Evolutionary conservation across 352 stramenopile genomes (phyloP).

Genomic region (Pythium biforme): DNA sequence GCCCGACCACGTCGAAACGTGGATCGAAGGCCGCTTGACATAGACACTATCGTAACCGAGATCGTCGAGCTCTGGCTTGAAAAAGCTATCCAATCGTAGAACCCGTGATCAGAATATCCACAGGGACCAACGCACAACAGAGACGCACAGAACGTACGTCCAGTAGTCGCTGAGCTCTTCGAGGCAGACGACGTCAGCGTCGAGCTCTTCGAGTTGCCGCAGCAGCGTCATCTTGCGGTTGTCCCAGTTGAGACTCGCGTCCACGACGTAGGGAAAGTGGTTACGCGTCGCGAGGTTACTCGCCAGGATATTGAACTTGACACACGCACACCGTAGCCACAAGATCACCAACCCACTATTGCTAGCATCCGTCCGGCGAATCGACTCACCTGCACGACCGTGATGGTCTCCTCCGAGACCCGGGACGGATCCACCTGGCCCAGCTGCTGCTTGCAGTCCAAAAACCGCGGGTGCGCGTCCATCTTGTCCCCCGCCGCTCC

Average conservation of each 20-base stretch:
- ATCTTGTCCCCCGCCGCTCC: not conserved
- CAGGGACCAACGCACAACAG: too few species aligned
- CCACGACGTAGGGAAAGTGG: conserved; percentile 86
- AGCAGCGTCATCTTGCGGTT: conserved; percentile 77
- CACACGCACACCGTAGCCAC: not conserved
- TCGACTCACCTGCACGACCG: conserved; percentile 66
- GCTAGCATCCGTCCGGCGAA: too few species aligned
- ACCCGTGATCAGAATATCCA: not conserved
- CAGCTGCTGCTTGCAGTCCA: conserved; percentile 55
- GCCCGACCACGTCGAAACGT: conserved; percentile 84
- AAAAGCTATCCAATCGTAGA: conserved; percentile 44
- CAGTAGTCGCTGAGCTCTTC: conserved; percentile 89
- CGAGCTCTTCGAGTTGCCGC: conserved; percentile 66
- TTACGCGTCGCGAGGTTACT: conserved; percentile 83
- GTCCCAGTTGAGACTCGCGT: conserved; percentile 81
- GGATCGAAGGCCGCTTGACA: conserved; percentile 81
- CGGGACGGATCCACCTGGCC: conserved; percentile 26
- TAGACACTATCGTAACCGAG: conserved; percentile 86
- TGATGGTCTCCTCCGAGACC: conserved; percentile 68
- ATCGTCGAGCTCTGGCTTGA: conserved; percentile 68
- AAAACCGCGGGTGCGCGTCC: conserved; percentile 26
- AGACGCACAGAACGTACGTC: conserved; percentile 61
- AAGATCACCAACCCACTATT: not conserved
- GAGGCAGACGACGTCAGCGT: conserved; percentile 82
- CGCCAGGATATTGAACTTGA: conserved; percentile 80